Evolutionary conservation across 176 grass and related monocot genomes (phyloP), one percentile per base, ranked within the genome.

Genomic region (Urochloa ruziziensis): DNA sequence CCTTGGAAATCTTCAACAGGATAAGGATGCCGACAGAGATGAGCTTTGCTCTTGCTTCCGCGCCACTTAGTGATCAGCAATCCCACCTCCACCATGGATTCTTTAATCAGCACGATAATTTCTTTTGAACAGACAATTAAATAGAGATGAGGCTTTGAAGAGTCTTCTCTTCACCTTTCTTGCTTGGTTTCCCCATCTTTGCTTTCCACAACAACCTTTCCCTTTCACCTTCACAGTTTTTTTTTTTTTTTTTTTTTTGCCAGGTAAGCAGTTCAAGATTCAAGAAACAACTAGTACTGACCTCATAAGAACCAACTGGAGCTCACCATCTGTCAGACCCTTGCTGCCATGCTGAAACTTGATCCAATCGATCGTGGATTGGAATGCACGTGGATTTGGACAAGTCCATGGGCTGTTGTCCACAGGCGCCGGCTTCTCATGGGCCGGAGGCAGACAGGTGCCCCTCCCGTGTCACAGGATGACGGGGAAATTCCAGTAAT

Each of bases 221-320:
- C 5, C 67, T 9, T 46, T 86, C 84, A 66, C 27, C 28, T 16
- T 62, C 59, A 4, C 6, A 13, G 6, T 12, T 29, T 10, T 19
- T 70, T 46, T 25, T 17, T 19, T 70, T 46, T 25, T 17, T 27
- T 24, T 71, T 28, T 8, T 47, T 25, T 58, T 16, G 51, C 62
- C 70, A 51, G 17, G 17, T 82, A 37, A 24, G 62, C 78, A 78
- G 10, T n/a, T 49, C 36, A 29, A n/a, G 48, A 65, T 87, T 81
- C 64, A 54, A 43, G 64, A 62, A 83, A 51, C 66, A 37, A 34
- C 75, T 49, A 71, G 65, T 0, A 52, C 78, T 51, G 40, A 12
- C 13, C n/a, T 67, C 17, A 28, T n/a, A 67, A 10, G 67, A 39
- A 75, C 82, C 75, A 74, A 60, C 30, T 16, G 61, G 40, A 85